Base-by-base conservation (phyloP, 179 eudicot genomes). In the Corrigiola litoralis region DNA sequence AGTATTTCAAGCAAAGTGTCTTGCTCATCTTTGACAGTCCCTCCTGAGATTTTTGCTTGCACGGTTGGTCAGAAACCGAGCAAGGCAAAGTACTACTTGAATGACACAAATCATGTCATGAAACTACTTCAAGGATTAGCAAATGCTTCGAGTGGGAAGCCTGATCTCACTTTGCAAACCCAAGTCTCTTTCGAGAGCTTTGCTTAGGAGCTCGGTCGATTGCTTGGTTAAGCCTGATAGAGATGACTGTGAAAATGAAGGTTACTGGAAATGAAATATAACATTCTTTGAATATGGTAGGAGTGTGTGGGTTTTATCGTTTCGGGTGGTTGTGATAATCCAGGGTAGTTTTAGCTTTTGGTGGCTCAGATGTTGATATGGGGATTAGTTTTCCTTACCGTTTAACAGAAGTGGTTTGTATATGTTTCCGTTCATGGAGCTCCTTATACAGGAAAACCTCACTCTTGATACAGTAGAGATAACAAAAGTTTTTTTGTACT, bases 61-160 rank as follows among this genome's bases (percentile, higher is more conserved):
- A 81, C 84, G 0, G 79, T 81, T 16, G 84, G 84, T 36, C 84
- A 74, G 45, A 80, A 80, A 57, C 84, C 84, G 3, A 80, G 84
- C 72, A 80, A 80, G 56, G 84, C 84, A 18, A 75, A 71, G 63
- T 81, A 81, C 68, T 81, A 74, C 60, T 40, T 81, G 41, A 68
- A 77, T 8, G 82, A 77, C 68, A 65, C 77, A 1, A 52, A 5
- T 11, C 69, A 77, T 69, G 84, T 81, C 28, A 65, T 75, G 72
- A 54, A 45, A 50, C 69, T 81, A 13, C 75, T 81, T 54, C 55
- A 48, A 48, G 81, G 82, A 33, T 61, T 81, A 50, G 77, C 84
- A 10, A 63, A 53, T 40, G 72, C 75, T 50, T 80, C 81, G 0
- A 74, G 24, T 10, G 49, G 46, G 25, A 80, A 74, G 37, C 72